Evolutionary conservation across 768 basidiomycete species (phyloP).

Genomic region (Agaricus subrufescens): DNA sequence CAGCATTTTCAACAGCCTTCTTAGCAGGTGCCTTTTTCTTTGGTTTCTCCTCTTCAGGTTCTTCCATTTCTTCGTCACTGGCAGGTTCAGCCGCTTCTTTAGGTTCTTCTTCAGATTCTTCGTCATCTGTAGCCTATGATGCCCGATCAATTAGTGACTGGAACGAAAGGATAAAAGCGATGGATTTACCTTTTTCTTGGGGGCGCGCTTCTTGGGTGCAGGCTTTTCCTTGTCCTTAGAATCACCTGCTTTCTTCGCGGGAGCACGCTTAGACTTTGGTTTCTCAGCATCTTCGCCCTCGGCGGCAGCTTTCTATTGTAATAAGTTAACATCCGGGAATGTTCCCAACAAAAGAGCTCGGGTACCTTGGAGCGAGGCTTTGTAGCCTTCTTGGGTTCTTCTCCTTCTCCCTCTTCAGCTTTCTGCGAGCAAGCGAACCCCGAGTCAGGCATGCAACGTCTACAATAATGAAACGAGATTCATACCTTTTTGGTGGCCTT

Average conservation of each 20-base stretch:
- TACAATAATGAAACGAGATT: constrained; percentile 6
- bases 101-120: constrained; percentile 41
- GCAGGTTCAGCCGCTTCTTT: constrained; percentile 34
- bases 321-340: neutral
- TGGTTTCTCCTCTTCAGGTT: constrained; percentile 37
- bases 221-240: constrained; percentile 39
- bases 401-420: constrained; percentile 15
- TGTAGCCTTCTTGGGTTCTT: constrained; percentile 28
- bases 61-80: constrained; percentile 32
- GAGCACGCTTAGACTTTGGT: constrained; percentile 35
- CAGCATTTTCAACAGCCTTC: constrained; percentile 19
- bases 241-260: constrained; percentile 29
- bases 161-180: constrained; percentile 2
- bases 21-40: constrained; percentile 44
- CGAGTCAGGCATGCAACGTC: neutral
- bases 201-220: constrained; percentile 40
- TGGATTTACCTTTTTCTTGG: constrained; percentile 35
- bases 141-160: neutral
- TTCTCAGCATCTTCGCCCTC: constrained; percentile 20
- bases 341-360: neutral
- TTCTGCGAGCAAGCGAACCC: constrained; percentile 9
- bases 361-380: constrained; percentile 22
- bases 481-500: constrained; percentile 29
- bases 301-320: constrained; percentile 15
- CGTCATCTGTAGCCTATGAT: constrained; percentile 26